Evolutionary conservation across 129 eudicot species (phyloP).

Genomic region (Sambucus nigra): DNA sequence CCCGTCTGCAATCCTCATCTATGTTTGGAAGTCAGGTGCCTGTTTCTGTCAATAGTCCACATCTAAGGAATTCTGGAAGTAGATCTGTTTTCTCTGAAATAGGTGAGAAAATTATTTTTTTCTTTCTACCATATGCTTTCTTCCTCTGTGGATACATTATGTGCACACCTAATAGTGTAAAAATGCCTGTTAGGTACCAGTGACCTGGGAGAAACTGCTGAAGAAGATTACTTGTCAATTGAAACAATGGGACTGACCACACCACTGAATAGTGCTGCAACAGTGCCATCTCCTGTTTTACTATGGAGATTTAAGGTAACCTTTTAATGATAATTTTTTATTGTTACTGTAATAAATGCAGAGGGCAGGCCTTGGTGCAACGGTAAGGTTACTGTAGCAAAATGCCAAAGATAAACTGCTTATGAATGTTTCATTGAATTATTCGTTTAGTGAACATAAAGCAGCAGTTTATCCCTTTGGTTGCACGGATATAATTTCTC

Average conservation of each 20-base stretch:
- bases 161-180: neutral
- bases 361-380: too few relatives aligned
- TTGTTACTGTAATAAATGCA: neutral
- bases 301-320: constrained; percentile 96
- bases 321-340: neutral
- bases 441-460: neutral
- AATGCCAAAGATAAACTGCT: neutral
- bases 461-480: too few relatives aligned
- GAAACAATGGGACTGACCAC: constrained; percentile 74
- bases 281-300: constrained; percentile 81
- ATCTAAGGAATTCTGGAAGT: constrained; percentile 92
- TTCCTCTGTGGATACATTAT: neutral
- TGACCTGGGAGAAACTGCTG: constrained; percentile 38
- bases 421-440: neutral
- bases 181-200: constrained; percentile 6
- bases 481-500: too few relatives aligned
- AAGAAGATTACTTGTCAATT: constrained; percentile 37
- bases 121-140: constrained; percentile 5
- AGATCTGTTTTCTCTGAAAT: constrained; percentile 61
- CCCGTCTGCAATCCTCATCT: constrained; percentile 35
- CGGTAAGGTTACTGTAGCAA: too few relatives aligned
- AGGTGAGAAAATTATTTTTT: constrained; percentile 39
- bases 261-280: constrained; percentile 54
- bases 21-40: constrained; percentile 88
- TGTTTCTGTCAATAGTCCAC: constrained; percentile 73